Conservation (phyloP, 805 yeast species). For the Saturnispora halmiae region DNA sequence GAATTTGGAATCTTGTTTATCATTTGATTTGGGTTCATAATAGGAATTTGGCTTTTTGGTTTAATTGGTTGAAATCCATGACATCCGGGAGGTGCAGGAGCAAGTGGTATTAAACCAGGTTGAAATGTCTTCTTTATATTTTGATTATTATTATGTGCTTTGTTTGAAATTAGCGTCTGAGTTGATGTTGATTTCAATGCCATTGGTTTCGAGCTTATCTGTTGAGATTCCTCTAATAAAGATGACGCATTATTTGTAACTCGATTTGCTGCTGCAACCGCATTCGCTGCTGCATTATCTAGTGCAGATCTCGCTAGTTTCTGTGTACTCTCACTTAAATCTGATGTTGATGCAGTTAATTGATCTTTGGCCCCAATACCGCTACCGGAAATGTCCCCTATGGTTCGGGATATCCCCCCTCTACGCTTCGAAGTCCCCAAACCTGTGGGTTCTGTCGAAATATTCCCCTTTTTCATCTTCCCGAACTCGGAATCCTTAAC, state of each 20-base stretch:
- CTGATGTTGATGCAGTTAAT: too few species aligned
- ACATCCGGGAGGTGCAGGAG: slow-evolving; percentile 9
- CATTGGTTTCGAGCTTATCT: slow-evolving; percentile 1
- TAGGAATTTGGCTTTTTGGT: slow-evolving; percentile 17
- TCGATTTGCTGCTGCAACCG: neutral
- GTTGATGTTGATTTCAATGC: slow-evolving; percentile 1
- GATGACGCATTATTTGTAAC: neutral
- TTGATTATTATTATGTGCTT: neutral
- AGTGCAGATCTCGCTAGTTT: slow-evolving; percentile 8
- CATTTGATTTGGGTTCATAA: neutral
- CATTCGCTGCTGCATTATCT: slow-evolving; percentile 3
- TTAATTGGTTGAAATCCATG: slow-evolving; percentile 23
- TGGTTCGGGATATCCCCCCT: too few species aligned
- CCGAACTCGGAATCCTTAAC: too few species aligned
- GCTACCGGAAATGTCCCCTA: too few species aligned
- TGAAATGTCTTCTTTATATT: slow-evolving; percentile 1
- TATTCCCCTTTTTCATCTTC: neutral
- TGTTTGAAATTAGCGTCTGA: neutral
- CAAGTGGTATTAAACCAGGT: slow-evolving; percentile 8
- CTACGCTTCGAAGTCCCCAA: neutral
- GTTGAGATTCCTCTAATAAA: neutral
- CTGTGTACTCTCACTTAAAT: slow-evolving; percentile 8
- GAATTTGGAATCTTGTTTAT: neutral
- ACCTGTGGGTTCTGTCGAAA: neutral
- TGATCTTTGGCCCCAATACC: too few species aligned